phyloP scores from a whole-genome alignment of 1,284 basidiomycete genomes.

The Microbotryomycetes sp. region DNA sequence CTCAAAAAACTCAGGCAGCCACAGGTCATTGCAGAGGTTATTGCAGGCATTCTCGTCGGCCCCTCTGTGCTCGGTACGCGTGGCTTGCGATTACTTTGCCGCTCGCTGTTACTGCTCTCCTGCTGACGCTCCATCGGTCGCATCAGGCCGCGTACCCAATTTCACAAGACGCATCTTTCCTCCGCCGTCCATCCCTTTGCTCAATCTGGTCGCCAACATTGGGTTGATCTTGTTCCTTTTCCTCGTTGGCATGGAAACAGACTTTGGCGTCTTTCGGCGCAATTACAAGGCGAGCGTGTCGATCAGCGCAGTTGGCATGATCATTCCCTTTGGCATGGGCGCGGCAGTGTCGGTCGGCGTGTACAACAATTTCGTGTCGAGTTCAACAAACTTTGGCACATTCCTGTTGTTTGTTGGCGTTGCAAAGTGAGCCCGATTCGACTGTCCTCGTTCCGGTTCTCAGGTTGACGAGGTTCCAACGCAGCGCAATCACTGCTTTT shows the following conservation, averaged over 20 bases:
- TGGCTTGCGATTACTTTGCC: background rate
- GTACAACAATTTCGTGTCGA: conserved; percentile 70
- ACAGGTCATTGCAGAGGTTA: conserved; percentile 44
- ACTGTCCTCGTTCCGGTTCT: background rate
- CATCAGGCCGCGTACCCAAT: conserved; percentile 55
- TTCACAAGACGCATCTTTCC: conserved; percentile 83
- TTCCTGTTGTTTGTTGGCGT: conserved; percentile 93
- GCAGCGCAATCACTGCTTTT: conserved; percentile 47
- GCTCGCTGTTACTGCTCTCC: background rate
- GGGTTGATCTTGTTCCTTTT: conserved; percentile 59
- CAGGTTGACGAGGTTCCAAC: background rate
- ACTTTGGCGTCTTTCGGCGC: conserved; percentile 57
- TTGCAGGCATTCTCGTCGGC: conserved; percentile 43
- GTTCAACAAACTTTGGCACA: conserved; percentile 60
- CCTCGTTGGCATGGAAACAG: conserved; percentile 87
- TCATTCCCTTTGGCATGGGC: conserved; percentile 76
- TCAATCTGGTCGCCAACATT: conserved; percentile 84
- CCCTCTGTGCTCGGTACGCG: conserved; percentile 47
- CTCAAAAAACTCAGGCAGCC: conserved; percentile 41
- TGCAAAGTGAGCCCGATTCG: conserved; percentile 29
- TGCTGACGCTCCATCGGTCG: background rate
- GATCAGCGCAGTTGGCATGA: conserved; percentile 57
- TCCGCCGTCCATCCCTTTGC: conserved; percentile 58
- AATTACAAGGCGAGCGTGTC: conserved; percentile 34
- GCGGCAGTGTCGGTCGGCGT: conserved; percentile 71